A percentile compares a stretch with the other conserved stretches of the same genome.
phyloP scores from a whole-genome alignment of 768 basidiomycete genomes.

The Amylocystis lapponica region DNA sequence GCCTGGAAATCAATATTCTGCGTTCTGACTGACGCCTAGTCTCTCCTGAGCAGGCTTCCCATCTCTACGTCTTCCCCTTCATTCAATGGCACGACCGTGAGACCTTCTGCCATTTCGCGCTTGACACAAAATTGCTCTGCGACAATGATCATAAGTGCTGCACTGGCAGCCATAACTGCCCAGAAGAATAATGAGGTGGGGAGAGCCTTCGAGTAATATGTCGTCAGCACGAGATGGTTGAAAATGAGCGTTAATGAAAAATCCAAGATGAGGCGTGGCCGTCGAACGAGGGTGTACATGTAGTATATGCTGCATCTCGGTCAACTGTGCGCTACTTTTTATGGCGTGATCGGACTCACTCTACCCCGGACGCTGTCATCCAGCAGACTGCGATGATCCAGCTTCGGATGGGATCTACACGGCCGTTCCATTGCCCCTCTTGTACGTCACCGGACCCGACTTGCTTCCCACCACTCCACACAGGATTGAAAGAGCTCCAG shows the following conservation, averaged over 20 bases:
- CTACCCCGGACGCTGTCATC: conserved; percentile 74
- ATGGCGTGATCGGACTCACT: conserved; percentile 52
- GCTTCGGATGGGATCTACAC: conserved; percentile 72
- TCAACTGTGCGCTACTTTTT: conserved; percentile 24
- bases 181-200: conserved; percentile 95
- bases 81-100: conserved; percentile 40
- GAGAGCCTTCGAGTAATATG: conserved; percentile 77
- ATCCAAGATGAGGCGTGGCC: conserved; percentile 92
- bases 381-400: conserved; percentile 91
- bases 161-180: conserved; percentile 66
- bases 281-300: conserved; percentile 80
- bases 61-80: conserved; percentile 53
- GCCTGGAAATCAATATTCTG: too few species aligned
- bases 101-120: conserved; percentile 84
- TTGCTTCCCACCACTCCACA: conserved; percentile 77
- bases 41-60: conserved; percentile 44
- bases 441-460: conserved; percentile 55
- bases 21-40: conserved; percentile 12
- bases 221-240: conserved; percentile 90
- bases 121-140: conserved; percentile 91
- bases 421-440: conserved; percentile 56
- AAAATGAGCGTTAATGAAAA: conserved; percentile 87
- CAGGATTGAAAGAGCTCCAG: conserved; percentile 64
- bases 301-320: conserved; percentile 56
- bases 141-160: conserved; percentile 67